Base-by-base conservation (phyloP, 345 rosid species). In the Cardamine occulta region DNA sequence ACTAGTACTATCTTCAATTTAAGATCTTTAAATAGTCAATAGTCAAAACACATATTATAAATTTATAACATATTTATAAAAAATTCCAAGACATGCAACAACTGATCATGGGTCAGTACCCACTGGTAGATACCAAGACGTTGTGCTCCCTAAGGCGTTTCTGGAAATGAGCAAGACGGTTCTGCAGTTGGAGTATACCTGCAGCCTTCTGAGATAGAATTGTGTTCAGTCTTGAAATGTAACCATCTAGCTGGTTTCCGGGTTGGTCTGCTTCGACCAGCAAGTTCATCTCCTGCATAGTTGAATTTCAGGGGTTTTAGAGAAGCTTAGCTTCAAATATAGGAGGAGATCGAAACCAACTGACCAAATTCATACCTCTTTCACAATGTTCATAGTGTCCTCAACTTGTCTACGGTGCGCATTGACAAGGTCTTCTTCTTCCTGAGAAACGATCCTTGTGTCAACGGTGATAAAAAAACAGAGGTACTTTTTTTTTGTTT, bases 201-300 rank as follows among this genome's bases (percentile, higher is more conserved):
- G 91, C 92, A 44, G 96, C 93, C 83, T 94, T 91, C 80, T 87
- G 96, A 61, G 95, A 85, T 39, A 94, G 96, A 79, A 94, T 84
- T 59, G 80, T 77, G 75, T 87, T 86, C 84, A 94, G 70, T 79
- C 87, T 87, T 2, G 91, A 79, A 14, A 95, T 73, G 67, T 95
- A 95, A 68, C 82, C 88, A 34, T 92, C 97, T 18, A 92, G 86
- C 75, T 92, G 97, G 78, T 95, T 92, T 66, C 99, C 99, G 0
- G 97, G 99, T 77, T 90, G 97, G 83, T 95, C 97, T 59, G 97
- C 97, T 84, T 86, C 93, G 35, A 88, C 97, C 74, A 95, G 79
- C 44, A 95, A 80, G 78, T 87, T 87, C 99, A 95, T 95, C 86
- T 95, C 99, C 99, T 95, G 85, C 74, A 23, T 60, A 65, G n/a